These are phyloP conservation scores for Medicago arabica DNA, from an alignment of 306 rosid genomes.

Conservation along the genomic window DNA sequence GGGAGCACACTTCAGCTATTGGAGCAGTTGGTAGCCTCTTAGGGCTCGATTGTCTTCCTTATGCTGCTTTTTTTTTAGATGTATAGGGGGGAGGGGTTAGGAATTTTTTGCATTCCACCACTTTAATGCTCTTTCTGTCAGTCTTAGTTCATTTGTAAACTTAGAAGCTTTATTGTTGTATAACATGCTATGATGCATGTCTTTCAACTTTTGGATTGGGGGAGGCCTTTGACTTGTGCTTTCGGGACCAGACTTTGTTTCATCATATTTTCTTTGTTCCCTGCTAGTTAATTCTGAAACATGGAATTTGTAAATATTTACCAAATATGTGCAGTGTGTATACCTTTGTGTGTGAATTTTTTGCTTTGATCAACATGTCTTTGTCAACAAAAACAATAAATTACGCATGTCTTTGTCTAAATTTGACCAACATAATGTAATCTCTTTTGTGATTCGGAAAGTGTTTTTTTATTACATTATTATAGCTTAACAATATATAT, in stretches of 20 bases:
- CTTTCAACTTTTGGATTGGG: not conserved
- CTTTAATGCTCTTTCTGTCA: constrained; percentile 1
- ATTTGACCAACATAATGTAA: not conserved
- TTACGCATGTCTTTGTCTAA: not conserved
- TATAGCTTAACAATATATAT: constrained; percentile 35
- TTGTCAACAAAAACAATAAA: not conserved
- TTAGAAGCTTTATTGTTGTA: not conserved
- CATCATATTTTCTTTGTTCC: not conserved
- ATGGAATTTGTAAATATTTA: constrained; percentile 2
- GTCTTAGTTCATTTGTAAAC: constrained; percentile 7
- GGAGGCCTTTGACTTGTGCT: constrained; percentile 20
- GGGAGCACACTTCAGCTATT: not conserved
- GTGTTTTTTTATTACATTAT: constrained; percentile 9
- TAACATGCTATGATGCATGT: constrained; percentile 1
- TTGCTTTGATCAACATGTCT: constrained; percentile 24
- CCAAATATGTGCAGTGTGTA: constrained; percentile 9
- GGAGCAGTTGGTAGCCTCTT: constrained; percentile 28
- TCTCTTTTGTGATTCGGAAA: constrained; percentile 13
- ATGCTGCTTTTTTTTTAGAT: constrained; percentile 14
- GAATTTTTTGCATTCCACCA: not conserved
- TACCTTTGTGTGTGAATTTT: constrained; percentile 28
- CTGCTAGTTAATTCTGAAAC: constrained; percentile 6
- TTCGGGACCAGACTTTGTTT: constrained; percentile 19
- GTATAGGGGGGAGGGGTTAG: not conserved
- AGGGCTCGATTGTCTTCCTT: constrained; percentile 7